Percentiles rank a stretch among this genome's conserved stretches.
phyloP scores from a whole-genome alignment of 768 basidiomycete species.

The Pleurotus eryngii region DNA sequence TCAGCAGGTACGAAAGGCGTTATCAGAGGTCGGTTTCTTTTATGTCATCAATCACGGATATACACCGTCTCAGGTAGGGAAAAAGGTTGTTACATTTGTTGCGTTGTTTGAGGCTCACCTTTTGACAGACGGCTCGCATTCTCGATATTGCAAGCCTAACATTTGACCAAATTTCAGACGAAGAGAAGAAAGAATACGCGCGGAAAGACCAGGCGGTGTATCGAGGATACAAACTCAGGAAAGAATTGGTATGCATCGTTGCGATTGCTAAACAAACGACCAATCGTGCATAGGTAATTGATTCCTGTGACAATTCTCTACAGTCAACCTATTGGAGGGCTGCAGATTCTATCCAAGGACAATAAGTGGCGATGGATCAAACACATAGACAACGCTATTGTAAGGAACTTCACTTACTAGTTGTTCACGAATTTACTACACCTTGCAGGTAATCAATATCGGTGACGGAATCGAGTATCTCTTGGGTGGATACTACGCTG shows the following conservation, averaged over 20 bases:
- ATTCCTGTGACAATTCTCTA: slow-evolving; percentile 41
- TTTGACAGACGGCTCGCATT: slow-evolving; percentile 35
- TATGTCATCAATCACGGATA: slow-evolving; percentile 50
- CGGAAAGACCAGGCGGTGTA: slow-evolving; percentile 42
- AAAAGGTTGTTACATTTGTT: not conserved
- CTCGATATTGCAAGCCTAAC: slow-evolving; percentile 47
- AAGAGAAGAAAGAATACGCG: slow-evolving; percentile 39
- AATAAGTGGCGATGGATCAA: slow-evolving; percentile 43
- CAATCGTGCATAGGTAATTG: slow-evolving; percentile 29
- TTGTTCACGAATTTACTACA: no score
- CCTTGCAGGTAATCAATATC: slow-evolving; percentile 4
- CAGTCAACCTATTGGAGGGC: slow-evolving; percentile 45
- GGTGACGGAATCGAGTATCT: slow-evolving; percentile 48
- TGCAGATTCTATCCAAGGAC: slow-evolving; percentile 40
- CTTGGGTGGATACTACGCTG: slow-evolving; percentile 46
- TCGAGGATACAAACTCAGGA: slow-evolving; percentile 50
- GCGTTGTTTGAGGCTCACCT: not conserved
- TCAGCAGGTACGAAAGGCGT: slow-evolving; percentile 39
- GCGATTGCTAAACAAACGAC: not conserved
- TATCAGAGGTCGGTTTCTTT: slow-evolving; percentile 41
- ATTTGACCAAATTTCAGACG: slow-evolving; percentile 34
- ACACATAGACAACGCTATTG: slow-evolving; percentile 43
- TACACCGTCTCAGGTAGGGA: slow-evolving; percentile 33
- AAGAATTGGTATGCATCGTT: slow-evolving; percentile 38
- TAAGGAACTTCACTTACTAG: slow-evolving; percentile 13